phyloP scores from a whole-genome alignment of 202 grass and related monocot genomes.

The Setaria viridis region DNA sequence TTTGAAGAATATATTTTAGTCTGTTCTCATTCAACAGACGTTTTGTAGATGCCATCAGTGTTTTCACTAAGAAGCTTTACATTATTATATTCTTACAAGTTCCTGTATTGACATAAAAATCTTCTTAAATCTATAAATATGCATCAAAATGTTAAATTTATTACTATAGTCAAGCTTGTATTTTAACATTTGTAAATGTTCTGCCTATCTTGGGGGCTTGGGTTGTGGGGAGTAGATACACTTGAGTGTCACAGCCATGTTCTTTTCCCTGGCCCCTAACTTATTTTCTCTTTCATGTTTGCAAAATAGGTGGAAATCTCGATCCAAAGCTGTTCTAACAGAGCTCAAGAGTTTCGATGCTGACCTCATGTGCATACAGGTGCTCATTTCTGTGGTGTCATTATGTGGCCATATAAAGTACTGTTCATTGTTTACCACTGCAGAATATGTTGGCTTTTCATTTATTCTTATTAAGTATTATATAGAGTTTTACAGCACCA shows the following conservation, averaged over 20 bases:
- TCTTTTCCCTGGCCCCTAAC: not conserved
- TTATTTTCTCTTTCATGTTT: slow-evolving; percentile 42
- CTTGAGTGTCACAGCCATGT: not conserved
- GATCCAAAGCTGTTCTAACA: slow-evolving; percentile 78
- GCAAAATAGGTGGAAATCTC: slow-evolving; percentile 83
- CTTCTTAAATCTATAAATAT: not conserved
- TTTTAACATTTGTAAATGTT: slow-evolving; percentile 13
- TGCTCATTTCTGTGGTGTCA: slow-evolving; percentile 30
- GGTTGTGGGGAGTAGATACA: not conserved
- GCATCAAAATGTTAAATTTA: not conserved
- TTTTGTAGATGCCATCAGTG: not conserved
- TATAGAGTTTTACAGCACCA: not conserved
- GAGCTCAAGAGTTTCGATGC: slow-evolving; percentile 78
- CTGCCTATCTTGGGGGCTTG: not conserved
- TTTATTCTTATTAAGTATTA: slow-evolving; percentile 23
- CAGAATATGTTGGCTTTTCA: not conserved
- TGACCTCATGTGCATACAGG: slow-evolving; percentile 92
- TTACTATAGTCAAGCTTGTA: not conserved
- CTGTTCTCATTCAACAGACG: not conserved
- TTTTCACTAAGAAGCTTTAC: not conserved
- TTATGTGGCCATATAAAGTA: slow-evolving; percentile 10
- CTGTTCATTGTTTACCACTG: not conserved
- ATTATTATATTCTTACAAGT: not conserved
- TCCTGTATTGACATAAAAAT: not conserved
- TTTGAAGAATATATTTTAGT: not conserved